These are phyloP conservation scores for Scheffersomyces segobiensis DNA, from an alignment of 1,139 yeast species.

Conservation along the genomic window DNA sequence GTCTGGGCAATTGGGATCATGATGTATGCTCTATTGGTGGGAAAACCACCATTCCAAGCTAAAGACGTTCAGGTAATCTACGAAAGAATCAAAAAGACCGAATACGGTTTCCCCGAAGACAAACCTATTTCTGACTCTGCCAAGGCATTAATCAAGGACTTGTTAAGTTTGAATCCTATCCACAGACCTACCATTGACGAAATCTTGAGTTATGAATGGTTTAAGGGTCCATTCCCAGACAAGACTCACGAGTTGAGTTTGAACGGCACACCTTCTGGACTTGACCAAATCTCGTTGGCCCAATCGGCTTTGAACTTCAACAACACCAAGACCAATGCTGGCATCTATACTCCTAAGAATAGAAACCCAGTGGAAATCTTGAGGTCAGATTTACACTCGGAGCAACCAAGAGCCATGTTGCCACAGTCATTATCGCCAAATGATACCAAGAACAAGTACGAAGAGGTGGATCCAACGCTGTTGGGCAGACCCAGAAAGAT, in stretches of 20 bases:
- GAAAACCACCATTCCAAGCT: slow-evolving; percentile 97
- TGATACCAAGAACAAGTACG: slow-evolving; percentile 84
- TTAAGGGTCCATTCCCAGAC: slow-evolving; percentile 82
- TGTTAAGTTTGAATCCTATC: slow-evolving; percentile 76
- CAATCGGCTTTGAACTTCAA: slow-evolving; percentile 73
- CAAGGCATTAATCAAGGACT: slow-evolving; percentile 63
- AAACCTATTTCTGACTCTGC: slow-evolving; percentile 73
- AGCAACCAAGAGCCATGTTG: slow-evolving; percentile 66
- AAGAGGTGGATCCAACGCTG: slow-evolving; percentile 57
- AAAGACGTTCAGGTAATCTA: slow-evolving; percentile 92
- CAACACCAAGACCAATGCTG: slow-evolving; percentile 63
- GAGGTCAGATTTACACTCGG: slow-evolving; percentile 69
- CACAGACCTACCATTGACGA: slow-evolving; percentile 81
- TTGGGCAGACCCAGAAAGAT: slow-evolving; percentile 41
- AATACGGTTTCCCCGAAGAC: slow-evolving; percentile 78
- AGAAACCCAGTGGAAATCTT: slow-evolving; percentile 71
- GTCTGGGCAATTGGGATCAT: slow-evolving; percentile 97
- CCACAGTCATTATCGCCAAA: slow-evolving; percentile 93
- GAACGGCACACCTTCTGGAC: slow-evolving; percentile 56
- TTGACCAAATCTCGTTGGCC: slow-evolving; percentile 53
- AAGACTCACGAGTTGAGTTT: slow-evolving; percentile 64
- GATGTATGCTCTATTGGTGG: slow-evolving; percentile 86
- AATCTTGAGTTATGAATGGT: slow-evolving; percentile 81
- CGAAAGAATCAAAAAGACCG: slow-evolving; percentile 84
- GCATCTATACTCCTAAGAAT: slow-evolving; percentile 55